Evolutionary conservation across 176 grass and related monocot genomes (phyloP).

Genomic region (Raddia distichophylla): DNA sequence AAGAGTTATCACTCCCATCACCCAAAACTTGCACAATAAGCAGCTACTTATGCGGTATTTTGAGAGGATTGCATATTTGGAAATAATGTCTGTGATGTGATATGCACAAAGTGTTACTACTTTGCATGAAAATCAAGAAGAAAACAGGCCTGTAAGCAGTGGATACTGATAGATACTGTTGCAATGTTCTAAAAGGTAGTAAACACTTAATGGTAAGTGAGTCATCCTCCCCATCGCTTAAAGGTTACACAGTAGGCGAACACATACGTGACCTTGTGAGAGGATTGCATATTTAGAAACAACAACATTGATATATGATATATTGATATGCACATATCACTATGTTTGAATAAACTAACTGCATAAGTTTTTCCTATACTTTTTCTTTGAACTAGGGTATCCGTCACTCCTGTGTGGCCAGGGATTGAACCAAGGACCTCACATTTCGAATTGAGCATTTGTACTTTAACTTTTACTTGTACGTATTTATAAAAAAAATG

Average conservation of each 20-base stretch:
- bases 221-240: neutral
- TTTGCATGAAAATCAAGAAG: neutral
- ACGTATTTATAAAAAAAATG: neutral
- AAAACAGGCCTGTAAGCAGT: neutral
- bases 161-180: neutral
- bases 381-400: neutral
- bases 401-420: neutral
- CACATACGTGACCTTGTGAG: neutral
- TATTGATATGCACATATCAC: neutral
- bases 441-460: neutral
- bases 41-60: neutral
- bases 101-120: neutral
- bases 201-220: neutral
- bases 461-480: neutral
- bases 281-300: conserved; percentile 18
- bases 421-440: neutral
- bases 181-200: neutral
- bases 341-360: neutral
- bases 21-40: neutral
- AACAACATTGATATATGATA: neutral
- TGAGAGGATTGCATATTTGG: conserved; percentile 11
- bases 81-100: neutral
- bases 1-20: neutral
- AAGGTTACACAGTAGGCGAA: neutral
- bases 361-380: neutral